A percentile compares a stretch with the other conserved stretches of the same genome.
These are phyloP conservation scores for Vanderwaltozyma tropicalis DNA, from an alignment of 805 yeast genomes.

Conservation along the genomic window DNA sequence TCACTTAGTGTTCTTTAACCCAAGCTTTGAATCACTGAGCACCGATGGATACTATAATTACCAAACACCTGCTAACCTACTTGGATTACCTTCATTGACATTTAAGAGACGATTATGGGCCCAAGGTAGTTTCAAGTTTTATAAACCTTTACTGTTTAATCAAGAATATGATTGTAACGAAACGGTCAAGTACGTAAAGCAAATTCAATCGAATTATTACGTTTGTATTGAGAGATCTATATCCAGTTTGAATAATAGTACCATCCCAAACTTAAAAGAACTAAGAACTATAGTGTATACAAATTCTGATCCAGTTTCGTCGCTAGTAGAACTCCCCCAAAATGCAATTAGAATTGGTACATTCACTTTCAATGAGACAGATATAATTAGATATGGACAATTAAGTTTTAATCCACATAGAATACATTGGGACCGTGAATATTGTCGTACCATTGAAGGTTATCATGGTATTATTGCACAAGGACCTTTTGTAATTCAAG, in stretches of 20 bases:
- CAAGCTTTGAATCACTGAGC: slow-evolving; percentile 39
- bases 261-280: slow-evolving; percentile 43
- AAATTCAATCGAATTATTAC: slow-evolving; percentile 30
- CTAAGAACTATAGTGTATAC: slow-evolving; percentile 54
- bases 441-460: slow-evolving; percentile 45
- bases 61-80: slow-evolving; percentile 48
- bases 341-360: slow-evolving; percentile 1
- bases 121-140: slow-evolving; percentile 48
- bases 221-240: slow-evolving; percentile 50
- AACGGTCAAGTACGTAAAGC: slow-evolving; percentile 33
- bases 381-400: slow-evolving; percentile 52
- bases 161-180: slow-evolving; percentile 43
- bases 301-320: slow-evolving; percentile 19
- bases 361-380: slow-evolving; percentile 31
- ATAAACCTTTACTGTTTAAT: slow-evolving; percentile 30
- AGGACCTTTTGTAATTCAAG: slow-evolving; percentile 68
- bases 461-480: slow-evolving; percentile 58
- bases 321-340: neutral
- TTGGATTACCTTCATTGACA: slow-evolving; percentile 7
- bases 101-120: slow-evolving; percentile 71
- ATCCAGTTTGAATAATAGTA: slow-evolving; percentile 11
- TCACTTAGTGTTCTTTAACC: slow-evolving; percentile 61
- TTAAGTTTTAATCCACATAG: slow-evolving; percentile 75
- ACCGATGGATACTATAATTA: slow-evolving; percentile 73
- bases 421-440: slow-evolving; percentile 61